Conservation (phyloP, 2,329 filamentous ascomycete genomes). For the Fusarium napiforme region DNA sequence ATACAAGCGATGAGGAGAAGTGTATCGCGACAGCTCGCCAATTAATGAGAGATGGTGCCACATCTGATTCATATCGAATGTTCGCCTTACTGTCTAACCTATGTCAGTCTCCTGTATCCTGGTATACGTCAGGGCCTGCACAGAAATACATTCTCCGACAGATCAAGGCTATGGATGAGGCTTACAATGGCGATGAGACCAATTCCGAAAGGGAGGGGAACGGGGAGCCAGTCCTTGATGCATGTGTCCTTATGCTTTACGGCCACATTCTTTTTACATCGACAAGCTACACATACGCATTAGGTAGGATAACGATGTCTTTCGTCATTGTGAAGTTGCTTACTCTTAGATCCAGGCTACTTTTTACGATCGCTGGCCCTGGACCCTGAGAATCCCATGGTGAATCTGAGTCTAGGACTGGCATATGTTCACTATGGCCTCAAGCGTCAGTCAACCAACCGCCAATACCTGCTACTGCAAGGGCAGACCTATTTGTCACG, state of each 20-base stretch:
- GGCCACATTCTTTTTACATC: conserved; percentile 89
- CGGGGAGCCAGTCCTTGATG: conserved; percentile 65
- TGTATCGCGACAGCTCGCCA: conserved; percentile 79
- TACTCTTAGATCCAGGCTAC: conserved; percentile 66
- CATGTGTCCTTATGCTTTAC: conserved; percentile 86
- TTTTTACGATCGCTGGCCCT: conserved; percentile 82
- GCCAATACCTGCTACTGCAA: conserved; percentile 88
- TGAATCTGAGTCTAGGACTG: conserved; percentile 84
- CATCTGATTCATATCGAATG: conserved; percentile 85
- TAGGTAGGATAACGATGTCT: conserved; percentile 64
- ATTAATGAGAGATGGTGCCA: conserved; percentile 85
- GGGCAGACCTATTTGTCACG: conserved; percentile 79
- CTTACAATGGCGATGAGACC: conserved; percentile 50
- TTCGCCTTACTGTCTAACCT: conserved; percentile 82
- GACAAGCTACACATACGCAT: conserved; percentile 82
- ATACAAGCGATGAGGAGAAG: conserved; percentile 81
- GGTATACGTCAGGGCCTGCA: conserved; percentile 82
- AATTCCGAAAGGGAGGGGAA: neutral
- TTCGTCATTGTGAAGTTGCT: neutral
- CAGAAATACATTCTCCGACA: conserved; percentile 94
- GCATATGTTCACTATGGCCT: conserved; percentile 89
- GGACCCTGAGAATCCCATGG: conserved; percentile 78
- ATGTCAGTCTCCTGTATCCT: conserved; percentile 76
- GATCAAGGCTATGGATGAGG: conserved; percentile 87
- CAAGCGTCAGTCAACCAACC: conserved; percentile 89